Base-by-base conservation (phyloP, 345 rosid species). In the Chamaenerion angustifolium region DNA sequence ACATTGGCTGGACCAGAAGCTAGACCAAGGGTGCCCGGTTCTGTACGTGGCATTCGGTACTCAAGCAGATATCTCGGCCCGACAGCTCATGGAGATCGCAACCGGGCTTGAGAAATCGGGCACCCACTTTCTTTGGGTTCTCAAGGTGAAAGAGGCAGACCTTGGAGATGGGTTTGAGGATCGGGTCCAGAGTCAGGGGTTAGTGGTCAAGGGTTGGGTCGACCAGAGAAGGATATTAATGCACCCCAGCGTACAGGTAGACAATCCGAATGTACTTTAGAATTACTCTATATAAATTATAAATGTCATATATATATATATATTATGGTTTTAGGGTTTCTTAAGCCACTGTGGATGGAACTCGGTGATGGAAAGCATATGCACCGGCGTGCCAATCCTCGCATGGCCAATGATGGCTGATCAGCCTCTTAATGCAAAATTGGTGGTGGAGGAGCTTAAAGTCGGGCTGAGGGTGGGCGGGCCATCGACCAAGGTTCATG, bases 321-420 rank as follows among this genome's bases (percentile, higher is more conserved):
- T n/a, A n/a, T n/a, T n/a, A n/a, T n/a, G n/a, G 1, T 35, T n/a
- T 17, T n/a, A 50, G 66, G 95, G 95, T 16, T 82, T 80, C 41
- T 35, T 85, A 54, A 85, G 87, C 37, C 97, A 88, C 42, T 88
- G 95, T 25, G 97, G 95, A 5, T 85, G 95, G 97, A 89, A 85
- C 52, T 89, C 97, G 4, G 69, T 65, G 0, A 43, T 75, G 53
- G 95, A 89, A 60, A 78, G 87, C 62, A 64, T 89, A 56, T 69
- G 83, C 19, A 75, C 71, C 0, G 89, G 77, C 1, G 81, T 85
- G n/a, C 97, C 89, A 0, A 69, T 88, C 16, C 65, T 88, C 7
- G 87, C 80, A 14, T 82, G 89, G 95, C 85, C 95, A 0, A 62
- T 78, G 87, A 71, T 74, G 77, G 97, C 85, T 0, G 93, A 85